phyloP scores from a whole-genome alignment of 352 stramenopile species.

The Thalassiosira hispida region DNA sequence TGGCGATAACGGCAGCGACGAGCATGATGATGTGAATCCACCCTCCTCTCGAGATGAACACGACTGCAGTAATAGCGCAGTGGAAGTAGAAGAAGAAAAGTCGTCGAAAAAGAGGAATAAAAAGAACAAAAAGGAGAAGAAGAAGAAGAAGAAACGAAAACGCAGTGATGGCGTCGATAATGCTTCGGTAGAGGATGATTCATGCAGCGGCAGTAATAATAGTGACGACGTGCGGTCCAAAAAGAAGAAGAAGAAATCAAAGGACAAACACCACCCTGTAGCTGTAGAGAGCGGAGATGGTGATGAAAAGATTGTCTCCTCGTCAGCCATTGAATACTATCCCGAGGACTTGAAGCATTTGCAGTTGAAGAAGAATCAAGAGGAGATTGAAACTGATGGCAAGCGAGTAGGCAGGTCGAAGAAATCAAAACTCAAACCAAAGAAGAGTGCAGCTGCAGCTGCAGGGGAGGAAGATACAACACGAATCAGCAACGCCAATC shows the following conservation, averaged over 20 bases:
- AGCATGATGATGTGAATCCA: too few species aligned
- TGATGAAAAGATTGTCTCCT: constrained; percentile 54
- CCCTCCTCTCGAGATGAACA: too few species aligned
- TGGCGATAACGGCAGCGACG: too few species aligned
- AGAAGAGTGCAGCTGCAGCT: background rate
- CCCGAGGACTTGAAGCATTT: constrained; percentile 31
- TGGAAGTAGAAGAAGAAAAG: too few species aligned
- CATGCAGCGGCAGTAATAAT: background rate
- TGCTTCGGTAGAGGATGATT: background rate
- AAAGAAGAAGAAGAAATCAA: constrained; percentile 22
- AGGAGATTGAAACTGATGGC: background rate
- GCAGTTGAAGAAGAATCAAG: constrained; percentile 30
- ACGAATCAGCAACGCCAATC: too few species aligned
- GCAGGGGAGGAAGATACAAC: too few species aligned
- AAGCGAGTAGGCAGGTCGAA: background rate
- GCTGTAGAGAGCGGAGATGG: too few species aligned
- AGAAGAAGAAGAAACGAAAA: constrained; percentile 39
- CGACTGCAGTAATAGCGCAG: too few species aligned
- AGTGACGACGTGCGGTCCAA: constrained; percentile 10
- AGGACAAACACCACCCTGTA: constrained; percentile 5
- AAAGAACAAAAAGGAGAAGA: constrained; percentile 41
- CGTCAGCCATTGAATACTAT: constrained; percentile 45
- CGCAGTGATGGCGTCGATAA: background rate
- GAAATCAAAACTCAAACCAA: background rate
- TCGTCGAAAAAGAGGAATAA: constrained; percentile 20